Percentiles rank a stretch among this genome's conserved stretches.
Conservation (phyloP, 1,284 basidiomycete genomes). For the Ustilago curta region DNA sequence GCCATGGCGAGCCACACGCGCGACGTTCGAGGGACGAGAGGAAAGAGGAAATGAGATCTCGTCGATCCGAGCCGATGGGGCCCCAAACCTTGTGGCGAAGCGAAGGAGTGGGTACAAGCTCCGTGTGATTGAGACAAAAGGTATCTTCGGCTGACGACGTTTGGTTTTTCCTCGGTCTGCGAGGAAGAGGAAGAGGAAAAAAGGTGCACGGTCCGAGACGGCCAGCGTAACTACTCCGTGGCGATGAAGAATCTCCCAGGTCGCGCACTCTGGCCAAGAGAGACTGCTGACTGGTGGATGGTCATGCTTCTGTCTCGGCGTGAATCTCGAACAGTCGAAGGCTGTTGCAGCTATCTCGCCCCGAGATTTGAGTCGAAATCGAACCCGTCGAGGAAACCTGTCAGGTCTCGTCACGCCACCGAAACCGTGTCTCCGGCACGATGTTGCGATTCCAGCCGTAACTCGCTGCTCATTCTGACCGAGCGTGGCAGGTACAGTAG, state of each 20-base stretch:
- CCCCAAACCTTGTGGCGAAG: slow-evolving; percentile 15
- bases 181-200: too few relatives aligned
- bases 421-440: background rate
- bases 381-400: background rate
- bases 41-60: background rate
- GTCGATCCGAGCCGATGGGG: slow-evolving; percentile 16
- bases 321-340: too few relatives aligned
- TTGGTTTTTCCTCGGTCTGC: too few relatives aligned
- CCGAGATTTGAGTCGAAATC: background rate
- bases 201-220: too few relatives aligned
- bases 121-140: slow-evolving; percentile 23
- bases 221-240: too few relatives aligned
- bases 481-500: background rate
- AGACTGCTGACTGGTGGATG: too few relatives aligned
- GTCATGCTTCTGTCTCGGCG: too few relatives aligned
- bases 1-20: slow-evolving; percentile 7
- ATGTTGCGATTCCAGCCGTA: too few relatives aligned
- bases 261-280: too few relatives aligned
- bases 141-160: too few relatives aligned
- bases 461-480: background rate
- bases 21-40: background rate
- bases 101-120: slow-evolving; percentile 14
- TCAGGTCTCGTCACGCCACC: background rate
- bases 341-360: too few relatives aligned
- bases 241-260: too few relatives aligned